phyloP scores from a whole-genome alignment of 495 filamentous ascomycete genomes.

The Aspergillus taichungensis region DNA sequence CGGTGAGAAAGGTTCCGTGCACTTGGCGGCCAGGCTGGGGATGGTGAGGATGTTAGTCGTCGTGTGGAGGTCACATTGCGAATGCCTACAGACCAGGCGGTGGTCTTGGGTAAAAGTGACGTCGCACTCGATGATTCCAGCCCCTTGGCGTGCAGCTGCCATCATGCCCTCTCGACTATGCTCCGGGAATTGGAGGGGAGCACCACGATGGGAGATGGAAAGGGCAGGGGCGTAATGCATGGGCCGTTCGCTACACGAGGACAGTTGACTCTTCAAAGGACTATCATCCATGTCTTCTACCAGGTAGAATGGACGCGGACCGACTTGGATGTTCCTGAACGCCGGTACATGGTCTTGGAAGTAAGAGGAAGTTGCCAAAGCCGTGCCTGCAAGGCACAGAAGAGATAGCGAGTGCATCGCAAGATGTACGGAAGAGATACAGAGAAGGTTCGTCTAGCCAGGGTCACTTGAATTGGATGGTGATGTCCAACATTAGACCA shows the following conservation, averaged over 20 bases:
- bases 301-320: conserved; percentile 50
- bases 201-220: conserved; percentile 51
- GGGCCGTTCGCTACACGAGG: conserved; percentile 41
- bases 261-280: conserved; percentile 45
- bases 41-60: conserved; percentile 53
- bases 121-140: conserved; percentile 56
- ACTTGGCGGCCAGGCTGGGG: conserved; percentile 50
- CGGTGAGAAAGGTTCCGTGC: conserved; percentile 49
- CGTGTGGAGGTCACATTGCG: conserved; percentile 54
- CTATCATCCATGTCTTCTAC: conserved; percentile 50
- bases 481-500: no score
- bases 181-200: conserved; percentile 53
- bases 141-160: conserved; percentile 51
- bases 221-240: conserved; percentile 33
- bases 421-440: no score
- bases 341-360: no score
- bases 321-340: conserved; percentile 35
- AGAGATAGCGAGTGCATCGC: no score
- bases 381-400: no score
- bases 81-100: conserved; percentile 54
- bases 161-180: conserved; percentile 42
- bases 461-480: no score
- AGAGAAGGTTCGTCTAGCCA: no score
- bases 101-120: conserved; percentile 52
- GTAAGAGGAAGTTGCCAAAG: no score